Evolutionary conservation across 345 rosid species (phyloP).

Genomic region (Gossypium bickii): DNA sequence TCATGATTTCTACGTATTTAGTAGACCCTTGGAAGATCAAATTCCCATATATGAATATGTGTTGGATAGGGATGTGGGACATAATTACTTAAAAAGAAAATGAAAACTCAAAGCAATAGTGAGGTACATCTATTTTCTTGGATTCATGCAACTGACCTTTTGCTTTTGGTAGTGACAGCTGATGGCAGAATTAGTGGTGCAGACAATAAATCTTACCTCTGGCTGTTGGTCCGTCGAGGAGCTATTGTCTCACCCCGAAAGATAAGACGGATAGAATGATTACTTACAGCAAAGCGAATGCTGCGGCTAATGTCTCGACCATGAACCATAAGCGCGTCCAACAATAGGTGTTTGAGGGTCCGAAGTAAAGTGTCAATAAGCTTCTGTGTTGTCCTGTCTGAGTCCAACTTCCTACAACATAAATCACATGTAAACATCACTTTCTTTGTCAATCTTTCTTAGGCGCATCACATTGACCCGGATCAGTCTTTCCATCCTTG

Average conservation of each 20-base stretch:
- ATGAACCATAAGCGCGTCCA: conserved; percentile 50
- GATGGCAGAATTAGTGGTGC: background rate
- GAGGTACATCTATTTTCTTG: background rate
- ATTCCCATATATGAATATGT: background rate
- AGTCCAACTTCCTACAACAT: conserved; percentile 29
- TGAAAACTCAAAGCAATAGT: background rate
- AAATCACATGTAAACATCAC: background rate
- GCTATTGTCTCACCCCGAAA: conserved; percentile 17
- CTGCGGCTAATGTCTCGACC: conserved; percentile 51
- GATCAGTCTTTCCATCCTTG: too few species aligned
- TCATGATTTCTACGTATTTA: too few species aligned
- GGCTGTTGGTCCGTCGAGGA: conserved; percentile 26
- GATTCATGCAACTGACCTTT: background rate
- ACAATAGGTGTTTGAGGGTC: conserved; percentile 52
- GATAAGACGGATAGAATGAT: background rate
- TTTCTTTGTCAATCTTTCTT: background rate
- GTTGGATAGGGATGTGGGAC: background rate
- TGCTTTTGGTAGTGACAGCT: background rate
- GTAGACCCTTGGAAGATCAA: too few species aligned
- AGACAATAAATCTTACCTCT: conserved; percentile 29
- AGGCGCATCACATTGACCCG: background rate
- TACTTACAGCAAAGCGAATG: conserved; percentile 58
- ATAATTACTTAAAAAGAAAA: background rate
- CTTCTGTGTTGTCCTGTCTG: conserved; percentile 31
- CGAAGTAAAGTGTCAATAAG: conserved; percentile 38